phyloP scores from a whole-genome alignment of 2,329 filamentous ascomycete species.

The Emmonsia crescens region DNA sequence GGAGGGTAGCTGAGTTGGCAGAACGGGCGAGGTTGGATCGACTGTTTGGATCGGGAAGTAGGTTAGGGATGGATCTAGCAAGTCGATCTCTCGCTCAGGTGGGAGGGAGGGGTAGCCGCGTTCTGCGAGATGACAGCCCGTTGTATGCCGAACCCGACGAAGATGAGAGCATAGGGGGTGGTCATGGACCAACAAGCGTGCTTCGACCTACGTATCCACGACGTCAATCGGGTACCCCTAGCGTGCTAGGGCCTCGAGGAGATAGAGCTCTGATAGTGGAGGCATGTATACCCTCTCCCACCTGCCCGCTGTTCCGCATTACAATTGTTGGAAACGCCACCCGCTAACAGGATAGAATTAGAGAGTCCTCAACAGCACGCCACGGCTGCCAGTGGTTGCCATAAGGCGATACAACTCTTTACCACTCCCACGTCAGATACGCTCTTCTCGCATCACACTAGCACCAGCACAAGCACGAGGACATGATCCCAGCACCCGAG shows the following conservation, averaged over 20 bases:
- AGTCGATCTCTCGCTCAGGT: neutral
- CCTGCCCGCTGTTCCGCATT: no score
- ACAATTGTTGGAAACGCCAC: neutral
- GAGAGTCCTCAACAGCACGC: neutral
- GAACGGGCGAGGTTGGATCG: slow-evolving; percentile 7
- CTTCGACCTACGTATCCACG: neutral
- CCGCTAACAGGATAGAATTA: neutral
- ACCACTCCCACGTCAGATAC: neutral
- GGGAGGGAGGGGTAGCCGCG: neutral
- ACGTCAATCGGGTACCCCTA: neutral
- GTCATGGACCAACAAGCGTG: neutral
- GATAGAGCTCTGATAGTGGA: neutral
- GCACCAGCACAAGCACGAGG: neutral
- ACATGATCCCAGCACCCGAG: neutral
- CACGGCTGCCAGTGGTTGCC: neutral
- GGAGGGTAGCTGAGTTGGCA: slow-evolving; percentile 4
- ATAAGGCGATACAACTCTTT: neutral
- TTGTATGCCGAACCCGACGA: neutral
- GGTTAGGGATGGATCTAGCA: neutral
- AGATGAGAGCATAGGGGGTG: neutral
- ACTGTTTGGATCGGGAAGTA: slow-evolving; percentile 6
- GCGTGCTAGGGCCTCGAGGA: neutral
- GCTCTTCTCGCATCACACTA: neutral
- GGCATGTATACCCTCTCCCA: neutral
- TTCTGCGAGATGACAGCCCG: neutral